Percentiles rank a stretch among this genome's conserved stretches.
phyloP scores from a whole-genome alignment of 768 basidiomycete species.

The Naganishia onofrii region DNA sequence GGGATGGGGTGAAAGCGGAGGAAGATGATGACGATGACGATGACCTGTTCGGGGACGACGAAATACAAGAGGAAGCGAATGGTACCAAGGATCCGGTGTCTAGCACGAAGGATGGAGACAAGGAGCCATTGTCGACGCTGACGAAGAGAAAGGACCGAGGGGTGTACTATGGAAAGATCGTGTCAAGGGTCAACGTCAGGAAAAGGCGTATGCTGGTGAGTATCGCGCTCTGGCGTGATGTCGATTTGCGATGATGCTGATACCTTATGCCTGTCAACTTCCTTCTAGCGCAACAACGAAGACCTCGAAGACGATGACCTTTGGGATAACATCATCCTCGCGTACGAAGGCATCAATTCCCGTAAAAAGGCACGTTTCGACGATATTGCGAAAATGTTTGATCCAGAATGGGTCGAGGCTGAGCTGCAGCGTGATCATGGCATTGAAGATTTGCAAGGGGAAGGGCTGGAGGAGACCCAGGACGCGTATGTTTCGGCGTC shows the following conservation, averaged over 20 bases:
- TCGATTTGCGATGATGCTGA: too few relatives aligned
- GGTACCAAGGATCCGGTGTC: conserved; percentile 18
- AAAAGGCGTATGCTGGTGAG: conserved; percentile 22
- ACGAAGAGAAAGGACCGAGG: conserved; percentile 24
- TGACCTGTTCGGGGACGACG: conserved; percentile 29
- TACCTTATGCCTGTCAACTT: not conserved
- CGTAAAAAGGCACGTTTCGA: conserved; percentile 23
- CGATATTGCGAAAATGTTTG: conserved; percentile 19
- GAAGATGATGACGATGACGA: conserved; percentile 28
- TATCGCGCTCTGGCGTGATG: not conserved
- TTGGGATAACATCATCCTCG: conserved; percentile 25
- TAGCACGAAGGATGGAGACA: not conserved
- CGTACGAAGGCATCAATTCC: conserved; percentile 16
- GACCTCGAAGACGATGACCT: conserved; percentile 28
- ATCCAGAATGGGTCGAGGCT: conserved; percentile 24
- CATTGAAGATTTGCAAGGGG: conserved; percentile 7
- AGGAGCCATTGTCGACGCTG: conserved; percentile 10
- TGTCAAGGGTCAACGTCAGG: conserved; percentile 24
- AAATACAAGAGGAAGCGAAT: conserved; percentile 25
- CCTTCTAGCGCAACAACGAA: conserved; percentile 13
- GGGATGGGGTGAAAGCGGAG: not conserved
- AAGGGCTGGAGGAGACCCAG: not conserved
- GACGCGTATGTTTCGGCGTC: conserved; percentile 11
- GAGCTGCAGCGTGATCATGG: conserved; percentile 22
- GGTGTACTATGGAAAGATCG: conserved; percentile 23